phyloP scores from a whole-genome alignment of 179 eudicot species.

The Carnegiea gigantea region DNA sequence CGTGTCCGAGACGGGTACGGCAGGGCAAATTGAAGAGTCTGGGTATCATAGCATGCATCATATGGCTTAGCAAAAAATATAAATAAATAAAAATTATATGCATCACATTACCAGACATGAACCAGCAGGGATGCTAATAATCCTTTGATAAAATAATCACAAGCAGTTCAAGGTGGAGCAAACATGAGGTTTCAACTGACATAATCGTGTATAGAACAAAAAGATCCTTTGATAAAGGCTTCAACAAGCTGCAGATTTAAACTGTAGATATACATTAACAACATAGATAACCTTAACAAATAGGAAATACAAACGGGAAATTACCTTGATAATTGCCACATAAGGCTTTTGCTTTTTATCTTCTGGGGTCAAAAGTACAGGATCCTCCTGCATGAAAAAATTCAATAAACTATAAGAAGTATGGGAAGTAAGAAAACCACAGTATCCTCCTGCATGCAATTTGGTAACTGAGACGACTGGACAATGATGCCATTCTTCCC shows the following conservation, averaged over 20 bases:
- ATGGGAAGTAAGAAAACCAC: background rate
- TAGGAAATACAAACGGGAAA: background rate
- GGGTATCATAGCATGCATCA: no score
- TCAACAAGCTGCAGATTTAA: background rate
- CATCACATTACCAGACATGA: background rate
- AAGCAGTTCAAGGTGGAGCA: background rate
- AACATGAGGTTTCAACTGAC: background rate
- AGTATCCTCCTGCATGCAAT: background rate
- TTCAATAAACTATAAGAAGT: background rate
- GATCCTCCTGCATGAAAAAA: slow-evolving; percentile 66
- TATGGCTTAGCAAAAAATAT: background rate
- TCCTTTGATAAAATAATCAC: background rate
- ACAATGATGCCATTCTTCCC: no score
- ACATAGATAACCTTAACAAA: background rate
- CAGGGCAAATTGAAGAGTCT: no score
- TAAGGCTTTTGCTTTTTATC: slow-evolving; percentile 77
- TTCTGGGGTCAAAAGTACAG: slow-evolving; percentile 85
- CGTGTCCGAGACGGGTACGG: no score
- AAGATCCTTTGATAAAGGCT: background rate
- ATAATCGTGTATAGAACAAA: background rate
- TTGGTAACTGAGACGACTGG: background rate
- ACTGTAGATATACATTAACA: background rate
- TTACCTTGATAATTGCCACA: slow-evolving; percentile 92
- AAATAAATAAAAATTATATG: no score
- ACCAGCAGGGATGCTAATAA: background rate